phyloP scores from a whole-genome alignment of 2,329 filamentous ascomycete genomes.

The Botryotinia calthae region DNA sequence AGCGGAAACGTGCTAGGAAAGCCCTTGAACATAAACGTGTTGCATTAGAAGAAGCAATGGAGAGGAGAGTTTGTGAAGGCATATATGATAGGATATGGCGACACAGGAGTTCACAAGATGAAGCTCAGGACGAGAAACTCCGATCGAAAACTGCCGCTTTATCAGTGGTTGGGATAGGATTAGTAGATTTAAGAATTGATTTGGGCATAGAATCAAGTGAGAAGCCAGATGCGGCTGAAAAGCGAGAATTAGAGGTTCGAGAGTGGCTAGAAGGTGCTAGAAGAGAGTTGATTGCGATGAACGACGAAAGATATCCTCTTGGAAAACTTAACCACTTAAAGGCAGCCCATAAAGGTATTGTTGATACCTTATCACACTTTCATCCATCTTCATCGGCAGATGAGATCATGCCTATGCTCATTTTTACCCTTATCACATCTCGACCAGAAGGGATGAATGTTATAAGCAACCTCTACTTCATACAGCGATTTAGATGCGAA shows the following conservation, averaged over 20 bases:
- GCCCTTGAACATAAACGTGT: constrained; percentile 73
- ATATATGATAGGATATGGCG: constrained; percentile 88
- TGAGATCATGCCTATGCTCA: constrained; percentile 94
- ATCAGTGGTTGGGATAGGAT: constrained; percentile 84
- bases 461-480: constrained; percentile 92
- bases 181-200: constrained; percentile 80
- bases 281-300: constrained; percentile 74
- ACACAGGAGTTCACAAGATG: constrained; percentile 87
- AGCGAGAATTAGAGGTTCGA: constrained; percentile 66
- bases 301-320: constrained; percentile 79
- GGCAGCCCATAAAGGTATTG: constrained; percentile 87
- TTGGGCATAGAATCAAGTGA: constrained; percentile 56
- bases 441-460: constrained; percentile 82
- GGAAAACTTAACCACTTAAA: constrained; percentile 90
- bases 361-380: constrained; percentile 73
- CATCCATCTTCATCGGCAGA: constrained; percentile 85
- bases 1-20: constrained; percentile 74
- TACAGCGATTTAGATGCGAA: constrained; percentile 84
- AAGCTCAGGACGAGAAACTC: constrained; percentile 90
- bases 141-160: constrained; percentile 91
- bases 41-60: constrained; percentile 85
- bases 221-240: constrained; percentile 55
- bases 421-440: constrained; percentile 91
- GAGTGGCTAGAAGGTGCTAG: constrained; percentile 70
- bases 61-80: constrained; percentile 78